Evolutionary conservation across 73 alveolate species (phyloP).

Genomic region (Breviolum minutum): DNA sequence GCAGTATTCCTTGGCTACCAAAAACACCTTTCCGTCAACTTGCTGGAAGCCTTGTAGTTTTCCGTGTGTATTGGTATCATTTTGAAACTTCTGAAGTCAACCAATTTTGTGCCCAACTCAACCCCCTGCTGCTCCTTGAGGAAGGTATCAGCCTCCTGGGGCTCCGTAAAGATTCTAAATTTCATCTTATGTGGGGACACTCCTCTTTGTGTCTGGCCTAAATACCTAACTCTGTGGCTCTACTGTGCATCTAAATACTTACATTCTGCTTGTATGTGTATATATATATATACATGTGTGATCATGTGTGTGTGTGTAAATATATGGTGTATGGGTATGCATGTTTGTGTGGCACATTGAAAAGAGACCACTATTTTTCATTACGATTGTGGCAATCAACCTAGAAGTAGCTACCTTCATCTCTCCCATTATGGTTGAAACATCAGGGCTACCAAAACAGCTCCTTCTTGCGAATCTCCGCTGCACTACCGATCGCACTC

Average conservation of each 20-base stretch:
- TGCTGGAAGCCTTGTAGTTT: no score
- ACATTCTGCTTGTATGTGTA: not conserved
- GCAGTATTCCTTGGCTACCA: not conserved
- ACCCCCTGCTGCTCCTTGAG: constrained; percentile 13
- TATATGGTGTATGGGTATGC: no score
- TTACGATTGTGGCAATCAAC: no score
- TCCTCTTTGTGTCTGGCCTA: not conserved
- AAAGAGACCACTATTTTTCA: no score
- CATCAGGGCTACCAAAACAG: not conserved
- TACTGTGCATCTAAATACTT: not conserved
- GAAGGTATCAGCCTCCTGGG: constrained; percentile 16
- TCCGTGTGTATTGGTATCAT: no score
- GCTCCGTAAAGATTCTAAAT: not conserved
- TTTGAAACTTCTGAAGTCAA: not conserved
- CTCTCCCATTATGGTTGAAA: not conserved
- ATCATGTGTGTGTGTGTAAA: not conserved
- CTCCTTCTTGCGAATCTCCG: constrained; percentile 66
- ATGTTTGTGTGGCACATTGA: no score
- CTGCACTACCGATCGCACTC: constrained; percentile 28
- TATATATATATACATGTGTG: no score
- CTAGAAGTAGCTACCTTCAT: no score
- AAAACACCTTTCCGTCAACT: not conserved
- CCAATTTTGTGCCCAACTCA: not conserved
- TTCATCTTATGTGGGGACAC: no score
- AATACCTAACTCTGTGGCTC: not conserved